Conservation (phyloP, 2,329 filamentous ascomycete species). For the Colletotrichum magnum region DNA sequence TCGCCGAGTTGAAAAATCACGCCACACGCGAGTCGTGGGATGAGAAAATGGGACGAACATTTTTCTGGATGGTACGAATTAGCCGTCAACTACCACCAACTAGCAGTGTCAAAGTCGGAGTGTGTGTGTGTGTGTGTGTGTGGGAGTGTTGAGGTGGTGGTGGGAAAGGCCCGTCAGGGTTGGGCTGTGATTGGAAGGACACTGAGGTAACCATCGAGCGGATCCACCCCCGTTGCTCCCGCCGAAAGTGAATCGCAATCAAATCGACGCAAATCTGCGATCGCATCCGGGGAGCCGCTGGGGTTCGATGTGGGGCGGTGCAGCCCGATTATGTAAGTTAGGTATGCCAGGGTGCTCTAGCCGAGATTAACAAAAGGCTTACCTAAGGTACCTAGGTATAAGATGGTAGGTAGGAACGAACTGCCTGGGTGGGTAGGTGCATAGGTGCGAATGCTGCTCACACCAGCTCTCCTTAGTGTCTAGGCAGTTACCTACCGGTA, state of each 20-base stretch:
- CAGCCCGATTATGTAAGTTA: slow-evolving; percentile 18
- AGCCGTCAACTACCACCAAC: not conserved
- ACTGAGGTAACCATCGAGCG: not conserved
- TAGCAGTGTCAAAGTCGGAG: no score
- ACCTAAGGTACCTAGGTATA: no score
- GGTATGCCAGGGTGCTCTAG: slow-evolving; percentile 2
- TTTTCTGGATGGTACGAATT: slow-evolving; percentile 5
- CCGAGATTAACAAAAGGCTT: not conserved
- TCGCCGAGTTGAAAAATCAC: slow-evolving; percentile 30
- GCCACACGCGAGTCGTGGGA: slow-evolving; percentile 36
- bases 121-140: slow-evolving; percentile 5
- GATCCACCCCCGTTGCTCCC: slow-evolving; percentile 32
- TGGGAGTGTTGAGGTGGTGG: no score
- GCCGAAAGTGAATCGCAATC: slow-evolving; percentile 39
- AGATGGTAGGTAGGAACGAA: no score
- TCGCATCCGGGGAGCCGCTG: slow-evolving; percentile 39
- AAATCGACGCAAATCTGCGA: slow-evolving; percentile 41
- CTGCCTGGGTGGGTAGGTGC: no score
- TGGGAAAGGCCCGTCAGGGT: no score
- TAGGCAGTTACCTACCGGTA: not conserved
- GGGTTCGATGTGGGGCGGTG: slow-evolving; percentile 19
- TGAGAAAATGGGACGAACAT: slow-evolving; percentile 38
- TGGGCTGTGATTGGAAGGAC: no score
- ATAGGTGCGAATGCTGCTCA: no score
- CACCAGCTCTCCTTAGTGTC: not conserved